Conservation (phyloP, 306 rosid species). For the Pterocarpus macrocarpus region DNA sequence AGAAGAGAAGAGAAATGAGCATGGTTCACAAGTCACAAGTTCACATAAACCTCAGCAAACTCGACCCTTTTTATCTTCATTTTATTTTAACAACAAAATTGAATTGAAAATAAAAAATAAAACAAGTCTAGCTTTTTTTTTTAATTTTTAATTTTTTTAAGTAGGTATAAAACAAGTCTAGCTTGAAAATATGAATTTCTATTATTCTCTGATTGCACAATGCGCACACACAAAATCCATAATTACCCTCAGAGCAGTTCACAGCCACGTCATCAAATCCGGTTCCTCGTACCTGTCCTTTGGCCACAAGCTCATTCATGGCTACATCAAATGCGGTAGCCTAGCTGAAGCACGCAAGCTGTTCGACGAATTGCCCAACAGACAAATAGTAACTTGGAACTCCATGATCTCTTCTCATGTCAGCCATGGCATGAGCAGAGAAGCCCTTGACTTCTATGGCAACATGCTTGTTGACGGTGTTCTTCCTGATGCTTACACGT, state of each 20-base stretch:
- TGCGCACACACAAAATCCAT: constrained; percentile 54
- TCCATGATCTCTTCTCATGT: constrained; percentile 62
- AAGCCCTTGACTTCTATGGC: constrained; percentile 57
- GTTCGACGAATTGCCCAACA: constrained; percentile 68
- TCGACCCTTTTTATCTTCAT: neutral
- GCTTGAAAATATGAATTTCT: constrained; percentile 49
- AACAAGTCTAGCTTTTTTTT: too few relatives aligned
- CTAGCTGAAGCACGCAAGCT: constrained; percentile 61
- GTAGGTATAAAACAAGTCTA: neutral
- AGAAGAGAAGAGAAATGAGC: too few relatives aligned
- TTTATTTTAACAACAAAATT: too few relatives aligned
- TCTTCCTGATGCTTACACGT: constrained; percentile 70
- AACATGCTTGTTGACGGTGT: constrained; percentile 67
- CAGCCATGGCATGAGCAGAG: constrained; percentile 51
- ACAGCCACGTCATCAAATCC: constrained; percentile 57
- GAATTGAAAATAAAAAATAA: too few relatives aligned
- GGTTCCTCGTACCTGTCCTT: constrained; percentile 41
- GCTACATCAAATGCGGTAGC: constrained; percentile 59
- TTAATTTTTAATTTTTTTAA: too few relatives aligned
- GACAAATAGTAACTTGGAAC: constrained; percentile 68
- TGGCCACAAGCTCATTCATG: constrained; percentile 67
- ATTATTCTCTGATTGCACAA: constrained; percentile 57
- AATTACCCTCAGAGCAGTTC: constrained; percentile 49
- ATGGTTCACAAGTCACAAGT: too few relatives aligned
- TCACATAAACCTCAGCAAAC: neutral